Base-by-base conservation (phyloP, 2,329 filamentous ascomycete genomes). In the Neopestalotiopsis clavispora region DNA sequence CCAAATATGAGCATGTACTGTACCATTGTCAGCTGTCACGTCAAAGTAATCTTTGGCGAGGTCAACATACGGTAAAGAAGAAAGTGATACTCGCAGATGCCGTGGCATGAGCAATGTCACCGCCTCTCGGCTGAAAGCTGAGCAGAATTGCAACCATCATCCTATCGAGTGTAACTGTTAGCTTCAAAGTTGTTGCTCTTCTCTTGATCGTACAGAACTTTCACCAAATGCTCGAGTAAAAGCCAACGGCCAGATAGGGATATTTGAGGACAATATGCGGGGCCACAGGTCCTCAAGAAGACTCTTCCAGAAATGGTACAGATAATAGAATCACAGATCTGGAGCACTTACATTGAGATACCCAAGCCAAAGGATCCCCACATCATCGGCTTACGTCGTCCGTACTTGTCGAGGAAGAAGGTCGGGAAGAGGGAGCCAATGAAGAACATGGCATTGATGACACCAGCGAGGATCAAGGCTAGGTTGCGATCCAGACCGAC, bases 311-410 rank as follows among this genome's bases (percentile, higher is more conserved):
- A 28, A 28, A 28, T 28, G 23, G 23, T 28, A 28, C 1, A 28
- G 4, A 28, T 4, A 28, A 3, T 28, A 28, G 23, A 28, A 28
- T 28, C 23, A 28, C 23, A 28, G 23, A 28, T 28, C 23, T 28
- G 23, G 23, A 28, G 23, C 23, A 28, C 23, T 28, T 28, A 28
- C 80, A 82, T 83, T 65, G 72, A 80, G 4, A 81, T 30, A 7
- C 75, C 74, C 3, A 79, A 69, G 2, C 78, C 79, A 1, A 76
- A 71, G 0, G 75, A 79, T 2, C 82, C 81, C 75, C 76, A 79
- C 70, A 84, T 83, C 82, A 84, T 84, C 0, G 81, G 78, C 45
- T 78, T 80, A n/a, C 81, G 74, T 1, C 82, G 78, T 0, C 82
- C 81, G 70, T 79, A 80, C 4, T 76, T 71, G 49, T 83, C 81